Evolutionary conservation across 2,329 filamentous ascomycete genomes (phyloP).

Genomic region (Cadophora luteo-olivacea): DNA sequence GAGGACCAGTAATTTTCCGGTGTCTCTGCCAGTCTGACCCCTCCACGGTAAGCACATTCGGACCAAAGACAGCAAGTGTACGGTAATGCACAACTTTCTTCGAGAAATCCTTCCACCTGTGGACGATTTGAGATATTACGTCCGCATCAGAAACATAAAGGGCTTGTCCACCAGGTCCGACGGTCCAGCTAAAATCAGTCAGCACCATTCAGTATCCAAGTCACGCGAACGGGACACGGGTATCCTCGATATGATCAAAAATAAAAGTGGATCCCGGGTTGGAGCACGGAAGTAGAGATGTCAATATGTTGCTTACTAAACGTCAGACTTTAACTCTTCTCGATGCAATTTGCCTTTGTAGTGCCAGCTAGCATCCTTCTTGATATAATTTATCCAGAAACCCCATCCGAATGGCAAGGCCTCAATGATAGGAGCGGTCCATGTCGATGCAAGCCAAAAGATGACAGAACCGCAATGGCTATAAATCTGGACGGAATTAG

Average conservation of each 20-base stretch:
- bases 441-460: conserved; percentile 30
- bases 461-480: conserved; percentile 19
- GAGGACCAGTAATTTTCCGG: conserved; percentile 71
- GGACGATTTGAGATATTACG: conserved; percentile 28
- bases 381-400: conserved; percentile 28
- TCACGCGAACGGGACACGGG: not conserved
- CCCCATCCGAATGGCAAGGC: conserved; percentile 29
- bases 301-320: conserved; percentile 19
- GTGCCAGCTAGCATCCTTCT: conserved; percentile 28
- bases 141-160: conserved; percentile 29
- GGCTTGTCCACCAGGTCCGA: conserved; percentile 23
- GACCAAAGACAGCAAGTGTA: conserved; percentile 52
- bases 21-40: conserved; percentile 73
- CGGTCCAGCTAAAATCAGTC: conserved; percentile 23
- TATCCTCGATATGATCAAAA: not conserved
- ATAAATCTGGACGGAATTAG: conserved; percentile 1
- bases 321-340: conserved; percentile 29
- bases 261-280: not conserved
- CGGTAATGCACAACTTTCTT: conserved; percentile 31
- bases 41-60: conserved; percentile 74
- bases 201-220: not conserved
- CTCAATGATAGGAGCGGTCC: conserved; percentile 26
- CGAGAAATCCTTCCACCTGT: conserved; percentile 33
- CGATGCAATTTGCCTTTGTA: conserved; percentile 25
- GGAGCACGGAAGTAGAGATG: not conserved